Percentiles rank a stretch among this genome's conserved stretches.
These are phyloP conservation scores for Anthostomella pinea DNA, from an alignment of 2,329 filamentous ascomycete genomes.

Conservation along the genomic window DNA sequence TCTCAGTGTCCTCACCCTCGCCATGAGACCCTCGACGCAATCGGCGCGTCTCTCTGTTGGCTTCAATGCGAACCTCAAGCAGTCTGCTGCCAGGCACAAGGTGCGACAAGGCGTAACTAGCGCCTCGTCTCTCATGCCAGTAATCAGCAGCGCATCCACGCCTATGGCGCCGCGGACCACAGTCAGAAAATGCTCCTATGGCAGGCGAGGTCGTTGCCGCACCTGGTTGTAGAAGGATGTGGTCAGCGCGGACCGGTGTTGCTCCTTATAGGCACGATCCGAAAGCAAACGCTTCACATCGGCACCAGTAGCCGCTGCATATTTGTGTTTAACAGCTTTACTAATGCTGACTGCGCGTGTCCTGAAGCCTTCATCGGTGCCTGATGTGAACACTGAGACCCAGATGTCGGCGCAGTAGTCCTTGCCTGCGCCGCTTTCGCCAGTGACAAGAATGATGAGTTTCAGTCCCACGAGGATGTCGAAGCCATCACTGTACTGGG, in stretches of 20 bases:
- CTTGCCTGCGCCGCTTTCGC: slow-evolving; percentile 54
- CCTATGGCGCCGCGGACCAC: slow-evolving; percentile 39
- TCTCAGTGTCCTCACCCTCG: slow-evolving; percentile 12
- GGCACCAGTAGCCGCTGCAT: slow-evolving; percentile 46
- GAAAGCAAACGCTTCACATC: slow-evolving; percentile 45
- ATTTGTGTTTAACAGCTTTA: slow-evolving; percentile 54
- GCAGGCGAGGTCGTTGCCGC: slow-evolving; percentile 41
- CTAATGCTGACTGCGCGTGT: slow-evolving; percentile 52
- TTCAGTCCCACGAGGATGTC: slow-evolving; percentile 37
- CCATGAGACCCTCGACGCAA: slow-evolving; percentile 32
- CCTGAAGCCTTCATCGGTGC: slow-evolving; percentile 27
- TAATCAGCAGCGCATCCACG: slow-evolving; percentile 56
- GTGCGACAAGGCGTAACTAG: slow-evolving; percentile 52
- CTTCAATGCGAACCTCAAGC: slow-evolving; percentile 50
- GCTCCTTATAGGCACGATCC: slow-evolving; percentile 59
- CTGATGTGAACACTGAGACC: slow-evolving; percentile 38
- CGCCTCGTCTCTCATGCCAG: slow-evolving; percentile 59
- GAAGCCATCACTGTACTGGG: too few species aligned
- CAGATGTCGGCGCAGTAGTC: slow-evolving; percentile 56
- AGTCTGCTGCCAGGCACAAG: slow-evolving; percentile 50
- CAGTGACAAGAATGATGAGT: slow-evolving; percentile 56
- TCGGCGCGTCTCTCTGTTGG: slow-evolving; percentile 35
- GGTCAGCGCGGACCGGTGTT: slow-evolving; percentile 51
- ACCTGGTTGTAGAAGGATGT: slow-evolving; percentile 48
- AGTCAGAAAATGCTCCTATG: slow-evolving; percentile 48